These are phyloP conservation scores for Amanita rimosa DNA, from an alignment of 768 basidiomycete genomes.

Conservation along the genomic window DNA sequence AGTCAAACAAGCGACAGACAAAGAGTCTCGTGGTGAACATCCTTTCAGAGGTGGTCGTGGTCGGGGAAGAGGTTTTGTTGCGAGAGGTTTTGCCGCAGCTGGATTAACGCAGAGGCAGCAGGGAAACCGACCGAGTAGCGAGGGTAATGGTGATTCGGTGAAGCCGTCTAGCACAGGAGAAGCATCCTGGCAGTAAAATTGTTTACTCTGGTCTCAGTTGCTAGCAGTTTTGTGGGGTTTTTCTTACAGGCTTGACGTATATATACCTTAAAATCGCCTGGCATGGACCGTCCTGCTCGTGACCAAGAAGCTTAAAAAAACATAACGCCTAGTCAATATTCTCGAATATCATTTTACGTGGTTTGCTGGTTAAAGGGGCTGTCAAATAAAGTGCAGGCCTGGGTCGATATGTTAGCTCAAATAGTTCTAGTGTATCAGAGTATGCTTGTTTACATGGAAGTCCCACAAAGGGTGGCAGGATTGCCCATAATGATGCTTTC, in stretches of 20 bases:
- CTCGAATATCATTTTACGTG: constrained; percentile 40
- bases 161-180: constrained; percentile 3
- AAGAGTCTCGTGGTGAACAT: constrained; percentile 29
- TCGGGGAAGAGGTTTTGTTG: constrained; percentile 37
- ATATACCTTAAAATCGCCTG: background rate
- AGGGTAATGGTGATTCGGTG: constrained; percentile 10
- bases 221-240: background rate
- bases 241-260: background rate
- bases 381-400: constrained; percentile 41
- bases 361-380: constrained; percentile 34
- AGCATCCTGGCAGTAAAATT: background rate
- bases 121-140: constrained; percentile 8
- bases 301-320: too few species aligned
- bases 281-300: background rate
- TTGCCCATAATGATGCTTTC: constrained; percentile 99
- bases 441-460: constrained; percentile 60
- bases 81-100: constrained; percentile 53
- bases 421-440: background rate
- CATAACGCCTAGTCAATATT: constrained; percentile 10
- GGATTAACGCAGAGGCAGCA: constrained; percentile 36
- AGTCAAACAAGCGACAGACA: constrained; percentile 62
- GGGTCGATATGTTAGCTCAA: background rate
- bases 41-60: constrained; percentile 23
- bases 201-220: background rate
- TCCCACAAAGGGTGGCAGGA: constrained; percentile 87